Conservation (phyloP, 257 asterid genomes). For the Cruciata laevipes region DNA sequence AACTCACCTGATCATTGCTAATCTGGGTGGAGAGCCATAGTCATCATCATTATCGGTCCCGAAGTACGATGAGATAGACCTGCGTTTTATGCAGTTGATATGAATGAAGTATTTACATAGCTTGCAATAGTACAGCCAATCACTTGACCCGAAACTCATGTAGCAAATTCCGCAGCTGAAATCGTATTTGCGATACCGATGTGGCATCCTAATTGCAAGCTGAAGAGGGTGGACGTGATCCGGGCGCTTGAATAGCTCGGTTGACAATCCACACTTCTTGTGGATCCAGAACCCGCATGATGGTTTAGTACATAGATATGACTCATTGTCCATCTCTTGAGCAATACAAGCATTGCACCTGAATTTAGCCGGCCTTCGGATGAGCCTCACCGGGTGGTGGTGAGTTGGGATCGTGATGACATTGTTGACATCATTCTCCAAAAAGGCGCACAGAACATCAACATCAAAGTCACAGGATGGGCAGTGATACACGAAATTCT, state of each 20-base stretch:
- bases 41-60: no score
- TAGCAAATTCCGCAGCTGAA: background rate
- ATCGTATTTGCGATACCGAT: background rate
- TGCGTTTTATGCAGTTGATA: background rate
- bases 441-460: background rate
- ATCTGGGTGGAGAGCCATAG: no score
- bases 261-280: constrained; percentile 4
- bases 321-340: background rate
- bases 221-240: constrained; percentile 14
- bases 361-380: background rate
- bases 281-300: constrained; percentile 14
- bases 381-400: background rate
- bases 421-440: background rate
- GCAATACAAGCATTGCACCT: constrained; percentile 12
- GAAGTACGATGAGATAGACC: no score
- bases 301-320: background rate
- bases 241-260: background rate
- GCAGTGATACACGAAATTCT: constrained; percentile 1
- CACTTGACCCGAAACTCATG: background rate
- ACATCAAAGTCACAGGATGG: background rate
- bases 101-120: background rate
- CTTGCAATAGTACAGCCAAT: background rate
- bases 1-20: no score
- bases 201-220: background rate
- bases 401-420: background rate